These are phyloP conservation scores for Rhizophagus prolifer DNA, from an alignment of 192 early-diverging fungal species.

Conservation along the genomic window DNA sequence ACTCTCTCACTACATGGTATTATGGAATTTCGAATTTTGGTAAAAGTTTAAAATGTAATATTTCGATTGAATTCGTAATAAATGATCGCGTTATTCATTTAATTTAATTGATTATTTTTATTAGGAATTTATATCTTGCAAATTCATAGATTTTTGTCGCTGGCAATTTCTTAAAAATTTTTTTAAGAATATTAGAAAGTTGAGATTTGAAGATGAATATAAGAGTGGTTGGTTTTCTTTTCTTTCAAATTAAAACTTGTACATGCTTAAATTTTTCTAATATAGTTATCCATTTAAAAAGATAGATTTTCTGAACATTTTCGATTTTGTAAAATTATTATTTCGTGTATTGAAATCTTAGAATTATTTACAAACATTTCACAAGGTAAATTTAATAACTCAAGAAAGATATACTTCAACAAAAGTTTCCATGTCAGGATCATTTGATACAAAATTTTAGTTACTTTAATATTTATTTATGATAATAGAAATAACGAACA, in stretches of 20 bases:
- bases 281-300: background rate
- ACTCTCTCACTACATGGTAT: background rate
- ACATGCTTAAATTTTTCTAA: background rate
- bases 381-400: background rate
- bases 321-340: slow-evolving; percentile 13
- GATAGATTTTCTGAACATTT: background rate
- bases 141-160: background rate
- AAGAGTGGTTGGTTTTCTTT: background rate
- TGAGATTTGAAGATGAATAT: background rate
- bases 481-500: background rate
- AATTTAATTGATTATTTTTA: background rate
- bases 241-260: background rate
- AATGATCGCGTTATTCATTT: background rate
- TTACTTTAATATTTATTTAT: background rate
- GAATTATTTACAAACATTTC: background rate
- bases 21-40: background rate
- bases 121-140: background rate
- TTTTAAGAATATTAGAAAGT: background rate
- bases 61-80: background rate
- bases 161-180: slow-evolving; percentile 13
- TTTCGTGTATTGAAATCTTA: background rate
- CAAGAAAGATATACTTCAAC: background rate
- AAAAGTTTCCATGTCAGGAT: too few relatives aligned
- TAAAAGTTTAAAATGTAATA: background rate
- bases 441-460: too few relatives aligned